These are phyloP conservation scores for Dictyostelium capitatum DNA, from an alignment of 78 protist species.

Conservation along the genomic window DNA sequence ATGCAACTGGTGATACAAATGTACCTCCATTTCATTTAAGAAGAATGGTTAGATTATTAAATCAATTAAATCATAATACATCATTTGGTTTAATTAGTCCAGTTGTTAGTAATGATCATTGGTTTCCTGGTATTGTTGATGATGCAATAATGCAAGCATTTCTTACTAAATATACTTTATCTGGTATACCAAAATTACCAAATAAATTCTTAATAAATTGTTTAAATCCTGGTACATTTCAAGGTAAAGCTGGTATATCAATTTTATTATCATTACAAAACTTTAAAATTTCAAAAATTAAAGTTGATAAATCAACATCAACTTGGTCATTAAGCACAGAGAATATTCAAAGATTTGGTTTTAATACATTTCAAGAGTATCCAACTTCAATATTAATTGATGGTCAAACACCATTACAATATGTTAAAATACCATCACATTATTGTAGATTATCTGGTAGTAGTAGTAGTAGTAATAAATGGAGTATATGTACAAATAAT, in stretches of 20 bases:
- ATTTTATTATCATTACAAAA: slow-evolving; percentile 17
- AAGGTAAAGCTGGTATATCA: slow-evolving; percentile 41
- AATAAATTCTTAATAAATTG: slow-evolving; percentile 16
- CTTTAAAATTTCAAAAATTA: slow-evolving; percentile 16
- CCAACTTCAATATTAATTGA: slow-evolving; percentile 15
- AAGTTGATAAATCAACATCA: background rate
- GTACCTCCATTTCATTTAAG: slow-evolving; percentile 74
- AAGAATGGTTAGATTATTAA: slow-evolving; percentile 34
- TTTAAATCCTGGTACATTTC: slow-evolving; percentile 39
- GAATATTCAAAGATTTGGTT: slow-evolving; percentile 49
- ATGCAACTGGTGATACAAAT: slow-evolving; percentile 59
- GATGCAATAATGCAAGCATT: slow-evolving; percentile 80
- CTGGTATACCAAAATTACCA: slow-evolving; percentile 27
- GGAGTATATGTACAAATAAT: slow-evolving; percentile 34
- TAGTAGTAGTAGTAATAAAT: background rate
- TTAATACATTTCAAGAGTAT: background rate
- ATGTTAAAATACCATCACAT: background rate
- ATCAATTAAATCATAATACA: slow-evolving; percentile 38
- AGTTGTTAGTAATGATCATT: slow-evolving; percentile 72
- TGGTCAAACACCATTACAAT: slow-evolving; percentile 5
- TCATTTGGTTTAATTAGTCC: slow-evolving; percentile 6
- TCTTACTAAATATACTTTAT: background rate
- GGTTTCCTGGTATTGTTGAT: slow-evolving; percentile 81
- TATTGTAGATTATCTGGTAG: background rate
- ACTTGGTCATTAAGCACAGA: slow-evolving; percentile 12